These are phyloP conservation scores for Penium margaritaceum DNA, from an alignment of 139 green algal species.

Conservation along the genomic window DNA sequence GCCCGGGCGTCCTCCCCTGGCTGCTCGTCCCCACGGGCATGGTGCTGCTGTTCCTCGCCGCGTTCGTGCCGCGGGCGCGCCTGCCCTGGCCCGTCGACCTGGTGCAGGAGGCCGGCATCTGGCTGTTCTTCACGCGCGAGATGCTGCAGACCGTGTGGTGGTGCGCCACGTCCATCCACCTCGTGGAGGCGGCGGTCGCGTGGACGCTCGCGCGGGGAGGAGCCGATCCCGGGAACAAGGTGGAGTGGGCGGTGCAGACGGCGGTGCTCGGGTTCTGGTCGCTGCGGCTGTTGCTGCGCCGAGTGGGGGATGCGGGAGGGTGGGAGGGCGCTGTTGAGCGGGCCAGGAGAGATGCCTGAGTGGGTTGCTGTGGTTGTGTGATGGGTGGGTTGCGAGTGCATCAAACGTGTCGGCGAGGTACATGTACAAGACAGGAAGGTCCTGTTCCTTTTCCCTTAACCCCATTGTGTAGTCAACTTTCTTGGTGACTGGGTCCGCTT, in stretches of 20 bases:
- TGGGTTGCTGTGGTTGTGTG: no score
- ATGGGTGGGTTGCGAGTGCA: no score
- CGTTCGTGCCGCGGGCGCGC: conserved; percentile 4
- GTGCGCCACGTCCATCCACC: conserved; percentile 6
- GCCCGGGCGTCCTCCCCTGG: background rate
- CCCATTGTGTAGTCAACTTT: no score
- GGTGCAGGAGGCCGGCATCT: conserved; percentile 7
- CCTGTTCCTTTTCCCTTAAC: no score
- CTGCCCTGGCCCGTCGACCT: conserved; percentile 8
- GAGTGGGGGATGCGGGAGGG: background rate
- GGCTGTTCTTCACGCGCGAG: conserved; percentile 14
- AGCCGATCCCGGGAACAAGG: conserved; percentile 15
- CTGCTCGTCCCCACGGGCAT: conserved; percentile 11
- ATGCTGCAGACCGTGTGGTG: conserved; percentile 19
- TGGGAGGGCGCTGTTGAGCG: no score
- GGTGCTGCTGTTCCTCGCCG: conserved; percentile 6
- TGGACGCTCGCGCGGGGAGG: background rate
- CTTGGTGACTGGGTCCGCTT: no score
- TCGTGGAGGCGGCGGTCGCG: conserved; percentile 23
- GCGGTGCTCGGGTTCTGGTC: conserved; percentile 21
- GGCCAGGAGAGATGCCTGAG: no score
- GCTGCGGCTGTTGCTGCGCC: conserved; percentile 17
- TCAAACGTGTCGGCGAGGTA: no score
- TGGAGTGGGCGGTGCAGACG: conserved; percentile 14
- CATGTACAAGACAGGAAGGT: no score